Evolutionary conservation across 2,329 filamentous ascomycete species (phyloP), one percentile per base, ranked within the genome.

Genomic region (Botryotinia convoluta): DNA sequence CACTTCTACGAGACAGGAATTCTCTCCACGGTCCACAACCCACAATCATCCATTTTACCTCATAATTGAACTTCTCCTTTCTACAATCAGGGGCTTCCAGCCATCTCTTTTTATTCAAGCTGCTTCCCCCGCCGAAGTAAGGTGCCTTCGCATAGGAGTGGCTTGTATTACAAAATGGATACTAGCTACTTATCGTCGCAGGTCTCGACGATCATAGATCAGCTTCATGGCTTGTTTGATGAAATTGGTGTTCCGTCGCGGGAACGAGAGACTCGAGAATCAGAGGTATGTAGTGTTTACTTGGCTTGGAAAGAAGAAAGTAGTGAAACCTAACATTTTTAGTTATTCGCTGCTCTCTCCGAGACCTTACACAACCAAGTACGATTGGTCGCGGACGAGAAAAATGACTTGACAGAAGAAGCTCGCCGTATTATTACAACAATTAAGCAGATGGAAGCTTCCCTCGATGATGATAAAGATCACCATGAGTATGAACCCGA

Each of bases 191-290:
- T 98, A 81, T 93, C 94, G 79, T 94, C 97, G 83, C 96, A 98
- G 89, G 93, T 99, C 84, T 96, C 94, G 78, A 94, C 89, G 80
- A 98, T 97, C 81, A 94, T 98, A 82, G 90, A 90, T 83, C 94
- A 98, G 84, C 88, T 99, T 75, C 95, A 98, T 84, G 93, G 92
- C 77, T 89, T 98, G 73, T 99, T 98, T 81, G 96, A 99, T 82
- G 95, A 99, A 82, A 99, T 99, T 80, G 96, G 96, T 74, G 93
- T 99, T n/a, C 90, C 95, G 42, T 90, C 86, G 80, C 94, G 97
- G 90, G 96, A 98, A 83, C 92, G 96, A 80, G 94, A 98, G 81
- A 87, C 89, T 68, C 89, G 96, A 79, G 95, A 98, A 82, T 89
- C 93, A 81, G 94, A 98, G 90, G 95, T 97, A 85, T 80, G 87